phyloP scores from a whole-genome alignment of 441 rosid species.

The Hypseocharis bilobata region DNA sequence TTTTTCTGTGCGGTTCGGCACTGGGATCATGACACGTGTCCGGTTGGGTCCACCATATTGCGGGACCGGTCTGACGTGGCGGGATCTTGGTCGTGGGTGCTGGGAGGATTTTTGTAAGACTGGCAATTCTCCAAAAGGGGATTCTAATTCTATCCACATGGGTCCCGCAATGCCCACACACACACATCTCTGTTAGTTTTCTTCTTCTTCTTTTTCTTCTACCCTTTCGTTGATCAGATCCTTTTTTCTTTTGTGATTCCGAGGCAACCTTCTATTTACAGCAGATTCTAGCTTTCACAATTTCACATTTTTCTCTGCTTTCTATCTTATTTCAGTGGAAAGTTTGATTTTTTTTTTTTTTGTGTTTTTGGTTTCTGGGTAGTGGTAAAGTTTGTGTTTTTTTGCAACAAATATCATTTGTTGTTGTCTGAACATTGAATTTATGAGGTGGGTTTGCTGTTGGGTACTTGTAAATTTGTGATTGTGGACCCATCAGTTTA shows the following conservation, averaged over 20 bases:
- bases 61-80: conserved; percentile 6
- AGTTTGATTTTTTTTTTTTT: background rate
- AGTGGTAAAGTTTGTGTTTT: background rate
- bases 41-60: background rate
- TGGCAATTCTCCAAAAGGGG: background rate
- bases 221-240: background rate
- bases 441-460: conserved; percentile 16
- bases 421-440: background rate
- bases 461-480: conserved; percentile 6
- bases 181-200: background rate
- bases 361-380: background rate
- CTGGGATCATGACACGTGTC: background rate
- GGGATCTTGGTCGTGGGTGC: background rate
- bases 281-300: background rate
- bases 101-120: background rate
- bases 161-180: background rate
- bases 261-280: background rate
- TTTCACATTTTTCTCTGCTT: background rate
- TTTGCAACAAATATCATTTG: background rate
- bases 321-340: background rate
- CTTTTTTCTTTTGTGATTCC: background rate
- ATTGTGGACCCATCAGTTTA: background rate
- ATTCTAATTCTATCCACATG: background rate
- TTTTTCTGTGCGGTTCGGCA: background rate
- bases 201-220: background rate